Evolutionary conservation across 1,139 yeast species (phyloP), one percentile per base, ranked within the genome.

Genomic region (Candida pseudoviswanathii): DNA sequence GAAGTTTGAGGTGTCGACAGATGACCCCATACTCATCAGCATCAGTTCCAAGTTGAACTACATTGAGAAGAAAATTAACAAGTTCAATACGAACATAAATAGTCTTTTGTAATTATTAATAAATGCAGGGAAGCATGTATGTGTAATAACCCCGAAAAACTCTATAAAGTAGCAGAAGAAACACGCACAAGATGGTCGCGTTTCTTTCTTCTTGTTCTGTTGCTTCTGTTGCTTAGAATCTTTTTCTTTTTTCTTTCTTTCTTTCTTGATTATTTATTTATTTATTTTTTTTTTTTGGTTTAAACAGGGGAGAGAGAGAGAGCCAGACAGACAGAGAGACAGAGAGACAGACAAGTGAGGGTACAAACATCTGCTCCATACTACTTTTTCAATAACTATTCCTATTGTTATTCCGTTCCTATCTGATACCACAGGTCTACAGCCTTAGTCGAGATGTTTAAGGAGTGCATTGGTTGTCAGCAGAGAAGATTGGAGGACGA

Each of bases 11-110:
- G 80, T 75, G 0, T 65, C 71, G 31, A 64, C 73, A 2, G 75
- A 78, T 0, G 81, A 76, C 54, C 80, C 81, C 2, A 68, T 75
- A 2, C 59, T 76, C 50, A 68, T 75, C 40, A 72, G 78, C 57
- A 75, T 73, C 0, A 73, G 70, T 52, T 74, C 80, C 1, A 76
- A 76, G 55, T 63, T 76, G 49, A 80, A 75, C 50, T 64, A 74
- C 43, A 65, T 75, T 36, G 80, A 75, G 59, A 43, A 39, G 42
- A 39, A 39, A 29, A 39, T 39, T 25, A 39, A 39, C 33, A 37
- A 37, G 30, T 37, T 37, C 21, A 37, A 37, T 25, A 37, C 41
- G 21, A 37, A 37, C 26, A 37, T 37, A 4, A 37, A 37, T 37
- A 37, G 41, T 25, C 41, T 37, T 34, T 9, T 37, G 37, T 33